phyloP scores from a whole-genome alignment of 495 filamentous ascomycete genomes.

The Umbilicaria muhlenbergii region DNA sequence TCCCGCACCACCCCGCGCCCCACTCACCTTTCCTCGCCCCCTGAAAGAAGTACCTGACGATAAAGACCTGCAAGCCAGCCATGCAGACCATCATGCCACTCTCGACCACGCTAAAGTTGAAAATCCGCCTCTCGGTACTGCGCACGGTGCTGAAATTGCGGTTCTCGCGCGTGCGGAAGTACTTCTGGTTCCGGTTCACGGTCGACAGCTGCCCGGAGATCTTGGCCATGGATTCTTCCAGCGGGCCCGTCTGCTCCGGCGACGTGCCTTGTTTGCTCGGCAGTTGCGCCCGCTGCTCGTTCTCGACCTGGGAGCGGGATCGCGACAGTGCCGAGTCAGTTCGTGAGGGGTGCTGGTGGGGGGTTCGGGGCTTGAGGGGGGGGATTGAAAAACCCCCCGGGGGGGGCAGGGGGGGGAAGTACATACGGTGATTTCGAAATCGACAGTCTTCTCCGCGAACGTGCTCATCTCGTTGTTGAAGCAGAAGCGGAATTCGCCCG shows the following conservation, averaged over 20 bases:
- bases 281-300: slow-evolving; percentile 62
- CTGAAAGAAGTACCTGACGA: slow-evolving; percentile 98
- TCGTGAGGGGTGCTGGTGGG: neutral
- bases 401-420: slow-evolving; percentile 19
- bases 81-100: slow-evolving; percentile 84
- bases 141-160: slow-evolving; percentile 96
- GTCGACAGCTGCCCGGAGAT: slow-evolving; percentile 89
- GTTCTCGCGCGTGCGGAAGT: slow-evolving; percentile 98
- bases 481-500: slow-evolving; percentile 94
- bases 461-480: slow-evolving; percentile 98
- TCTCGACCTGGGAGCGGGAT: slow-evolving; percentile 57
- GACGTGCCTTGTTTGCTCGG: slow-evolving; percentile 82
- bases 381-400: too few relatives aligned
- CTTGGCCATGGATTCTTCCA: slow-evolving; percentile 95
- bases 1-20: too few relatives aligned
- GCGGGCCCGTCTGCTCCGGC: slow-evolving; percentile 76
- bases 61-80: slow-evolving; percentile 93
- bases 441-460: slow-evolving; percentile 93
- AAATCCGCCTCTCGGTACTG: slow-evolving; percentile 87
- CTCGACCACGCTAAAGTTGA: slow-evolving; percentile 95
- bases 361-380: neutral
- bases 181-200: slow-evolving; percentile 96
- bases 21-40: slow-evolving; percentile 57
- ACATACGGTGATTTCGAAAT: slow-evolving; percentile 97
- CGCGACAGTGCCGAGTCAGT: too few relatives aligned